phyloP scores from a whole-genome alignment of 2,329 filamentous ascomycete genomes.

The Chaetomiaceae sp. region DNA sequence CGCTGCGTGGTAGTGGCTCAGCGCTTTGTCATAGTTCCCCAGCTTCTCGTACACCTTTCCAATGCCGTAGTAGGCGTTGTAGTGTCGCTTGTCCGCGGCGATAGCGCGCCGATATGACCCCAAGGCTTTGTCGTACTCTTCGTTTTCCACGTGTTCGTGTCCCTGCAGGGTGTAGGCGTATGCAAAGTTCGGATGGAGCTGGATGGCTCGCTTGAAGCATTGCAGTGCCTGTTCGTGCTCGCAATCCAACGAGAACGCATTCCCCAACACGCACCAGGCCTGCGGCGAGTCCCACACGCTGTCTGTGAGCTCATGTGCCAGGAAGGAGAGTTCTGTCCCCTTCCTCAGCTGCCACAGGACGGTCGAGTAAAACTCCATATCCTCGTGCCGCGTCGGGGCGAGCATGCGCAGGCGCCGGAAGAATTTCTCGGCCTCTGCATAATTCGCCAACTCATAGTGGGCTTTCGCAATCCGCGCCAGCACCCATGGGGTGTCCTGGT shows the following conservation, averaged over 20 bases:
- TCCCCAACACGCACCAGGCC: slow-evolving; percentile 93
- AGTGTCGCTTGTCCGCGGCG: slow-evolving; percentile 80
- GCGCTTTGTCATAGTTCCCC: slow-evolving; percentile 85
- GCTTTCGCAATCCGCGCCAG: slow-evolving; percentile 85
- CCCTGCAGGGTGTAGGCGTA: slow-evolving; percentile 95
- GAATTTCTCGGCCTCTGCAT: slow-evolving; percentile 79
- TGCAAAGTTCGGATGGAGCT: slow-evolving; percentile 83
- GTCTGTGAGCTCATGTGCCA: slow-evolving; percentile 87
- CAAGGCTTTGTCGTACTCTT: slow-evolving; percentile 94
- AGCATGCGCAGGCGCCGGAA: slow-evolving; percentile 76
- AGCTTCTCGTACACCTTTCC: slow-evolving; percentile 81
- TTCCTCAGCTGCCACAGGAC: slow-evolving; percentile 98
- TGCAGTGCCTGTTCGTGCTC: slow-evolving; percentile 93
- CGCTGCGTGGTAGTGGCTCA: slow-evolving; percentile 85
- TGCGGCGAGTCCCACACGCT: slow-evolving; percentile 84
- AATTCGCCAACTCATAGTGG: slow-evolving; percentile 84
- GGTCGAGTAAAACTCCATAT: slow-evolving; percentile 98
- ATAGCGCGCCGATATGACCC: slow-evolving; percentile 83
- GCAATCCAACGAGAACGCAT: slow-evolving; percentile 85
- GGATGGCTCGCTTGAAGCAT: slow-evolving; percentile 91
- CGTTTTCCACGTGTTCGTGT: slow-evolving; percentile 91
- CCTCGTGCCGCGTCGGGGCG: slow-evolving; percentile 76
- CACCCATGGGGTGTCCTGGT: slow-evolving; percentile 91
- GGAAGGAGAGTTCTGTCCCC: slow-evolving; percentile 84
- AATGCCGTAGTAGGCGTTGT: slow-evolving; percentile 97